These are phyloP conservation scores for Mangifera indica DNA, from an alignment of 345 rosid species.

Conservation along the genomic window DNA sequence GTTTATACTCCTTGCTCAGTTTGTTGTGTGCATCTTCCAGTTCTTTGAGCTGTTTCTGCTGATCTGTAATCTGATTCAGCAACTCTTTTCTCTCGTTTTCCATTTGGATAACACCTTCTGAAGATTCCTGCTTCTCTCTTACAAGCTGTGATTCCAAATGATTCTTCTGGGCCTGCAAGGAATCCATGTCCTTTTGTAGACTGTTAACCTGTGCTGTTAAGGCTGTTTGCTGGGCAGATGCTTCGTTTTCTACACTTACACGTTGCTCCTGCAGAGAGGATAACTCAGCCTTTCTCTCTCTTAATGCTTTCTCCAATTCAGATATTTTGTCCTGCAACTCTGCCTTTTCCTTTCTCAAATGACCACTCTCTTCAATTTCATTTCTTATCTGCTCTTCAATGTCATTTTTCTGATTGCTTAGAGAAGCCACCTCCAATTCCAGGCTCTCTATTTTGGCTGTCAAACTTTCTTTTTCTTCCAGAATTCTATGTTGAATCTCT, in stretches of 20 bases:
- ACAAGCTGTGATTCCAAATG: slow-evolving; percentile 47
- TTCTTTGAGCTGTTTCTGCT: slow-evolving; percentile 43
- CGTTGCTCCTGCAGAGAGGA: slow-evolving; percentile 42
- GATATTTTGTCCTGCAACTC: slow-evolving; percentile 34
- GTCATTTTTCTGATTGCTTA: slow-evolving; percentile 45
- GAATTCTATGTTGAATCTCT: slow-evolving; percentile 36
- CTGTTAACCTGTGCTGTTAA: slow-evolving; percentile 37
- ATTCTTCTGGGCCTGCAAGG: slow-evolving; percentile 40
- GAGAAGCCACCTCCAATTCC: slow-evolving; percentile 37
- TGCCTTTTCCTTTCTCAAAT: slow-evolving; percentile 31
- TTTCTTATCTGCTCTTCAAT: slow-evolving; percentile 43
- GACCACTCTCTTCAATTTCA: slow-evolving; percentile 35
- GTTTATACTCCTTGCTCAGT: slow-evolving; percentile 39
- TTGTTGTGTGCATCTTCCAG: slow-evolving; percentile 42
- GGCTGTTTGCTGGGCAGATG: slow-evolving; percentile 42
- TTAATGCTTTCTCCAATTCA: slow-evolving; percentile 33
- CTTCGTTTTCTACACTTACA: slow-evolving; percentile 36
- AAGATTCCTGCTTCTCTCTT: slow-evolving; percentile 49
- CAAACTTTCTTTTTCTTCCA: slow-evolving; percentile 48
- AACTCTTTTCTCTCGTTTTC: slow-evolving; percentile 41
- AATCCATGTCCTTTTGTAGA: slow-evolving; percentile 53
- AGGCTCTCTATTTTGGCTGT: slow-evolving; percentile 38
- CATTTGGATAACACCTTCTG: slow-evolving; percentile 36
- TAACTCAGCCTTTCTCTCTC: slow-evolving; percentile 46
- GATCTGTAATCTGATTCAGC: slow-evolving; percentile 40